These are phyloP conservation scores for Dictyophora rubrovolvata DNA, from an alignment of 768 basidiomycete species.

Conservation along the genomic window DNA sequence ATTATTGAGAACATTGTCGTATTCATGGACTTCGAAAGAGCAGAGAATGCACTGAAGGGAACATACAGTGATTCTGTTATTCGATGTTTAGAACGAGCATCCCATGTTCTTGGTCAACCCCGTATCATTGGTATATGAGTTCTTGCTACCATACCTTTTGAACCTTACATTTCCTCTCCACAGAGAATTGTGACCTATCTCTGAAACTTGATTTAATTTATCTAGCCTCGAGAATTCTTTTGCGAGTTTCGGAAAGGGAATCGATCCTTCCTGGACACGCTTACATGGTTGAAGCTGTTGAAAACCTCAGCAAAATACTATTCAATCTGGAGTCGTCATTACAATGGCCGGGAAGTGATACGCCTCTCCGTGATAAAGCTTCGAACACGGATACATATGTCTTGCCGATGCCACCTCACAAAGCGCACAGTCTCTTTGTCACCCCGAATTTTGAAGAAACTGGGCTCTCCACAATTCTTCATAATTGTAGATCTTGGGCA, in stretches of 20 bases:
- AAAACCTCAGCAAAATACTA: background rate
- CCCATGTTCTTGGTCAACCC: background rate
- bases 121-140: background rate
- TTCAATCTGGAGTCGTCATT: constrained; percentile 8
- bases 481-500: constrained; percentile 33
- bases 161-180: constrained; percentile 33
- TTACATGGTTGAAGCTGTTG: background rate
- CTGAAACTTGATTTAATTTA: constrained; percentile 3
- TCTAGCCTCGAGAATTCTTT: constrained; percentile 11
- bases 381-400: background rate
- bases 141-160: constrained; percentile 32
- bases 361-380: background rate
- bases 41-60: constrained; percentile 9
- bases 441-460: background rate
- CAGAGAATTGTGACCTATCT: background rate
- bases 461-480: constrained; percentile 16
- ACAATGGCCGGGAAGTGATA: background rate
- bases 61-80: constrained; percentile 26
- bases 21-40: background rate
- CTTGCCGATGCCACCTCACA: constrained; percentile 22
- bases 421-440: constrained; percentile 23
- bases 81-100: constrained; percentile 44
- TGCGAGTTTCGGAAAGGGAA: constrained; percentile 10
- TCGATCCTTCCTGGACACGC: background rate
- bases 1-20: constrained; percentile 26